A percentile compares a stretch with the other conserved stretches of the same genome.
Evolutionary conservation across 768 basidiomycete genomes (phyloP).

Genomic region (Rhizopogon rudus): DNA sequence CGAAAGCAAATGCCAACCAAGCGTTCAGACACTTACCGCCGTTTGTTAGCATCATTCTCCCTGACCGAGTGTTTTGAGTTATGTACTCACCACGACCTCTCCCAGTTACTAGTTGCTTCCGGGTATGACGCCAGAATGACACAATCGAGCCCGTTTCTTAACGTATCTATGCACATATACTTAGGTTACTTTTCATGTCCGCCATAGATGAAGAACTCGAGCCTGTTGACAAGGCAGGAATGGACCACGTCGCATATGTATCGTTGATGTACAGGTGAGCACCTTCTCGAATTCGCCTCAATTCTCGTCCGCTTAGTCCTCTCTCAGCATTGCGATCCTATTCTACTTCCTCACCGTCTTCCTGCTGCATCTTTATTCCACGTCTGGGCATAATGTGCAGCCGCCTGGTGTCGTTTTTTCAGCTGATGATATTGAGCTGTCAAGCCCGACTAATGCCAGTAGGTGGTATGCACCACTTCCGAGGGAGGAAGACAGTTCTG

Average conservation of each 20-base stretch:
- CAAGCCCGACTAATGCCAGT: constrained; percentile 24
- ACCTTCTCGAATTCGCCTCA: not conserved
- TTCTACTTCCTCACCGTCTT: constrained; percentile 69
- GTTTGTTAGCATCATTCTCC: constrained; percentile 53
- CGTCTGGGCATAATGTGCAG: constrained; percentile 50
- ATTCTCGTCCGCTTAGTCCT: not conserved
- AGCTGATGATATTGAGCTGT: constrained; percentile 39
- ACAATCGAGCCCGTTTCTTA: not conserved
- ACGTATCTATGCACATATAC: not conserved
- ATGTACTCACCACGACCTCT: not conserved
- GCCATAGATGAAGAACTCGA: constrained; percentile 89
- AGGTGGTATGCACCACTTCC: constrained; percentile 70
- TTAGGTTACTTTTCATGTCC: constrained; percentile 81
- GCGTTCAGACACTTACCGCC: constrained; percentile 87
- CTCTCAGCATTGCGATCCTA: constrained; percentile 62
- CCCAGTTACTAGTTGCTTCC: constrained; percentile 63
- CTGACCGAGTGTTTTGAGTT: not conserved
- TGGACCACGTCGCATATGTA: constrained; percentile 91
- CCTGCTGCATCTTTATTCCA: constrained; percentile 65
- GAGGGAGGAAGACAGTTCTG: constrained; percentile 20
- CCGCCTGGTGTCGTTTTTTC: constrained; percentile 15
- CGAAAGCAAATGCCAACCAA: constrained; percentile 35
- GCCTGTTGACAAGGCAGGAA: constrained; percentile 61
- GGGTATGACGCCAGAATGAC: constrained; percentile 41
- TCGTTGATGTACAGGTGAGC: constrained; percentile 76